These are phyloP conservation scores for Cordyceps cateniannulata DNA, from an alignment of 2,329 filamentous ascomycete species.

Conservation along the genomic window DNA sequence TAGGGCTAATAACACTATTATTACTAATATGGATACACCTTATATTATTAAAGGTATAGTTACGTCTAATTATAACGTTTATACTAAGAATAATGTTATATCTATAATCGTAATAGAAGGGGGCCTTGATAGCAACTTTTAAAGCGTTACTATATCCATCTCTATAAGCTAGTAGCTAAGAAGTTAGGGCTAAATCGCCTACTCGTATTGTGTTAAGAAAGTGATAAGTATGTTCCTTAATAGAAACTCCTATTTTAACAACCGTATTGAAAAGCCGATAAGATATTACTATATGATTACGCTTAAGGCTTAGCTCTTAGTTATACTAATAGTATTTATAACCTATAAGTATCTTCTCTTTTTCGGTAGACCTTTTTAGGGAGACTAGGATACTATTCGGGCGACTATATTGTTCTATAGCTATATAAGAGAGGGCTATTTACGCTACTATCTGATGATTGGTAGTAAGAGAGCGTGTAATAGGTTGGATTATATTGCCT, in stretches of 20 bases:
- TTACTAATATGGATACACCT: conserved; percentile 75
- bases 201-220: conserved; percentile 68
- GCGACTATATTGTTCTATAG: conserved; percentile 25
- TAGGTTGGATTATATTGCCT: conserved; percentile 34
- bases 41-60: conserved; percentile 80
- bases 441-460: conserved; percentile 47
- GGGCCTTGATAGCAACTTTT: conserved; percentile 72
- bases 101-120: conserved; percentile 90
- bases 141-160: conserved; percentile 60
- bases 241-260: conserved; percentile 63
- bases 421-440: conserved; percentile 47
- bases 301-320: conserved; percentile 72
- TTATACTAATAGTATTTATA: conserved; percentile 72
- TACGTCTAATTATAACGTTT: conserved; percentile 73
- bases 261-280: conserved; percentile 79
- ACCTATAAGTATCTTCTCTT: conserved; percentile 85
- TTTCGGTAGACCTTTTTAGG: conserved; percentile 52
- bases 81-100: conserved; percentile 89
- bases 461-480: conserved; percentile 40
- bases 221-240: conserved; percentile 59
- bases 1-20: conserved; percentile 69
- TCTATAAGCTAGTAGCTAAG: conserved; percentile 44
- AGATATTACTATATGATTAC: conserved; percentile 74
- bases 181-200: conserved; percentile 46
- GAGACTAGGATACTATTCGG: conserved; percentile 25